Conservation (phyloP, 1,139 yeast species). For the Suhomyces yuchorum region DNA sequence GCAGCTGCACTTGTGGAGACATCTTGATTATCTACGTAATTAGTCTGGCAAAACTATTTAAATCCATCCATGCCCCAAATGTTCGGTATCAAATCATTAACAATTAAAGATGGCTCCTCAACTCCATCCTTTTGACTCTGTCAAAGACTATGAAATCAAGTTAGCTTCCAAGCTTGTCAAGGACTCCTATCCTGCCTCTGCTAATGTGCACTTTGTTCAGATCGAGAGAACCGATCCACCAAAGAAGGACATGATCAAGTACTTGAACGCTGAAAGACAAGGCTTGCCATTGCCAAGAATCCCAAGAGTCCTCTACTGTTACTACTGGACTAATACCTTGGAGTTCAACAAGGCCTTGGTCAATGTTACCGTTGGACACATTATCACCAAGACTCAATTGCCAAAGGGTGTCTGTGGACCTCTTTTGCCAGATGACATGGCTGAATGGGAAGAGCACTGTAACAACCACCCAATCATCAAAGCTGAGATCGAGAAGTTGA, state of each 20-base stretch:
- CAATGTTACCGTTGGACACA: constrained; percentile 64
- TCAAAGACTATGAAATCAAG: constrained; percentile 64
- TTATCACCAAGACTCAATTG: constrained; percentile 57
- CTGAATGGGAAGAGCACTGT: constrained; percentile 54
- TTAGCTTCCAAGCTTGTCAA: constrained; percentile 64
- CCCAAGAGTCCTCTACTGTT: constrained; percentile 66
- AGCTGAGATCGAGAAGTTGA: constrained; percentile 66
- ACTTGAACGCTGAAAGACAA: constrained; percentile 67
- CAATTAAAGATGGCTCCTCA: constrained; percentile 17
- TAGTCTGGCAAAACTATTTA: constrained; percentile 1
- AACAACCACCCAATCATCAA: constrained; percentile 57
- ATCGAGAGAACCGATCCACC: constrained; percentile 82
- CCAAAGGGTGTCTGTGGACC: constrained; percentile 76
- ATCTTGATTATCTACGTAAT: not conserved
- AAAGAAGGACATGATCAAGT: constrained; percentile 69
- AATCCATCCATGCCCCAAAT: not conserved
- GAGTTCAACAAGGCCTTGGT: constrained; percentile 74
- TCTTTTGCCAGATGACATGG: constrained; percentile 68
- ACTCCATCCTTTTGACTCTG: constrained; percentile 66
- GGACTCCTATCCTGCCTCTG: constrained; percentile 52
- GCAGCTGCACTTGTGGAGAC: constrained; percentile 3
- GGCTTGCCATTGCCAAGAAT: constrained; percentile 59
- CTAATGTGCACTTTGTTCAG: constrained; percentile 67
- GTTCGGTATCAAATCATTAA: not conserved
- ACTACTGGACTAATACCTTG: constrained; percentile 61